phyloP scores from a whole-genome alignment of 306 rosid species.

The Vicia villosa region DNA sequence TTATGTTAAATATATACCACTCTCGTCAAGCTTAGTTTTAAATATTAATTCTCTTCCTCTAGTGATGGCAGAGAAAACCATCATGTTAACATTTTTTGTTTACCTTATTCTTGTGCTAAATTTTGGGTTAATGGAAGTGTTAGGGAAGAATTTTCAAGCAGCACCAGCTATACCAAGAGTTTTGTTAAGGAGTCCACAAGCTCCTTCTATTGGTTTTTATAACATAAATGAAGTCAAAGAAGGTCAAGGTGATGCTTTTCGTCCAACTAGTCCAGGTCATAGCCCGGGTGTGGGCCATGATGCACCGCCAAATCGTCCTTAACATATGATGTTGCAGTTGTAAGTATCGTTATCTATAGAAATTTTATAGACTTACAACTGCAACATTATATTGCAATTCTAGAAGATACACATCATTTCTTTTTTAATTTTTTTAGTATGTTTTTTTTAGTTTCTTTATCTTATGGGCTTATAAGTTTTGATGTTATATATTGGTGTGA shows the following conservation, averaged over 20 bases:
- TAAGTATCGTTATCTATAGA: neutral
- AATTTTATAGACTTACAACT: neutral
- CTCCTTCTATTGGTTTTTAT: slow-evolving; percentile 42
- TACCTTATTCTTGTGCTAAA: slow-evolving; percentile 40
- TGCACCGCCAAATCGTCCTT: slow-evolving; percentile 29
- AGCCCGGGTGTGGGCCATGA: slow-evolving; percentile 64
- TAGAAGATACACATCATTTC: no score
- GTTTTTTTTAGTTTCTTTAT: no score
- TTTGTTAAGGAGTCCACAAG: slow-evolving; percentile 37
- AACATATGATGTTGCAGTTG: neutral
- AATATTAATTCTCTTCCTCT: no score
- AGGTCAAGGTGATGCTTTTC: slow-evolving; percentile 45
- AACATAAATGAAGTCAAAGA: slow-evolving; percentile 37
- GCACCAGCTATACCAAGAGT: slow-evolving; percentile 35
- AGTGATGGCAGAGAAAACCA: no score
- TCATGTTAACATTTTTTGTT: slow-evolving; percentile 31
- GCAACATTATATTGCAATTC: no score
- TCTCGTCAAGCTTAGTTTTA: slow-evolving; percentile 27
- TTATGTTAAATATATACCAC: slow-evolving; percentile 61
- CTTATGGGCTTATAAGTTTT: no score
- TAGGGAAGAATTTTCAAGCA: slow-evolving; percentile 47
- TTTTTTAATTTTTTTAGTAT: no score
- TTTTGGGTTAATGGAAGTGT: slow-evolving; percentile 32
- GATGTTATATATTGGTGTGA: neutral
- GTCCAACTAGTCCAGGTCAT: slow-evolving; percentile 60